Evolutionary conservation across 352 stramenopile species (phyloP), one percentile per base, ranked within the genome.

Genomic region (Peronospora farinosa): DNA sequence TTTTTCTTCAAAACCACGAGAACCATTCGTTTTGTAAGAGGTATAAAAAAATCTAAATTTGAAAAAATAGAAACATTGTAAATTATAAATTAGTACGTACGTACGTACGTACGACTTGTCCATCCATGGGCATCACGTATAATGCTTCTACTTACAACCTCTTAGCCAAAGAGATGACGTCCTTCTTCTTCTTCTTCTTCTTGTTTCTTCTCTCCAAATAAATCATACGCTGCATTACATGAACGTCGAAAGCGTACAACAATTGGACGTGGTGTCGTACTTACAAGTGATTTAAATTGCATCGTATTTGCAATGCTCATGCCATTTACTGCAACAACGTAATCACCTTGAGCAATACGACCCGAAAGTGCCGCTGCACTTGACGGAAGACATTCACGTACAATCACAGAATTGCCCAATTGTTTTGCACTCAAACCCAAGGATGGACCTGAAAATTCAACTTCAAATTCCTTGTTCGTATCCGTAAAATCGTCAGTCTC

Each of bases 341-440:
- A 65, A 57, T 93, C 83, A 25, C 80, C 83, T 1, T 64, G 47
- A 13, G 62, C 52, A 35, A 93, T 90, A 2, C 57, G 55, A 1
- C 80, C 80, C 1, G 63, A 72, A 31, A 61, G 64, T 13, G 81
- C 56, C 13, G 83, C 83, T 2, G 61, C 56, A 21, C 79, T 81
- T 0, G 71, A 82, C 5, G 63, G 55, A 7, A 88, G 57, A 37
- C 80, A 89, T 57, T 91, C 79, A 5, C 74, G 74, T 23, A 92
- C 82, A 21, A 89, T 75, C 40, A 92, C 79, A 2, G 62, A 63
- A 11, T 35, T 47, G 0, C 69, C 67, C 43, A 69, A 86, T 52
- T 90, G 73, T 52, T 86, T 86, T 31, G 80, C 78, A 28, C 88
- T 70, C 16, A 93, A 57, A 7, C 83, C 83, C 16, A 93, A 60